Percentiles rank a stretch among this genome's conserved stretches.
Evolutionary conservation across 306 rosid species (phyloP).

Genomic region (Fagus crenata): DNA sequence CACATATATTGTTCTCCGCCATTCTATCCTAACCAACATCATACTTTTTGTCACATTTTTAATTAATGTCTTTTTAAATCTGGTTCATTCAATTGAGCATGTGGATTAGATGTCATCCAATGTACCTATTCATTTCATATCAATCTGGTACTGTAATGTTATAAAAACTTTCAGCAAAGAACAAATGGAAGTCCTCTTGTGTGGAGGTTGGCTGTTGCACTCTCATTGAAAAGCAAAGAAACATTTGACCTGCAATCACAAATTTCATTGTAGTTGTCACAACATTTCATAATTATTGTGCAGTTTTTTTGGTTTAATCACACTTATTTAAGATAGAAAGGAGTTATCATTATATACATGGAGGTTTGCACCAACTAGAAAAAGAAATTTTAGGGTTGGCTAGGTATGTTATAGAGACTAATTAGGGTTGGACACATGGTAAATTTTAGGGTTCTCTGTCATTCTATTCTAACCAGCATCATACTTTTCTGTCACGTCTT

Average conservation of each 20-base stretch:
- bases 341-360: not conserved
- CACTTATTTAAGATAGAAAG: not conserved
- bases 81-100: too few relatives aligned
- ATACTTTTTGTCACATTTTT: too few relatives aligned
- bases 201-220: not conserved
- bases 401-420: too few relatives aligned
- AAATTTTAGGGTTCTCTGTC: too few relatives aligned
- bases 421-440: too few relatives aligned
- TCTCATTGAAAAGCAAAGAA: not conserved
- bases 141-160: not conserved
- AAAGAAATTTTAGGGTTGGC: not conserved
- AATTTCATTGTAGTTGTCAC: not conserved
- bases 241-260: not conserved
- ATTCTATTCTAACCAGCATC: too few relatives aligned
- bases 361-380: not conserved
- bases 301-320: not conserved
- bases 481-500: too few relatives aligned
- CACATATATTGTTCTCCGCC: too few relatives aligned
- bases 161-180: not conserved
- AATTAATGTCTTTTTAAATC: too few relatives aligned
- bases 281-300: not conserved
- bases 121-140: too few relatives aligned
- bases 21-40: too few relatives aligned
- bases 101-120: too few relatives aligned
- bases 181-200: not conserved